phyloP scores from a whole-genome alignment of 176 grass and related monocot genomes.

The Raddia distichophylla region DNA sequence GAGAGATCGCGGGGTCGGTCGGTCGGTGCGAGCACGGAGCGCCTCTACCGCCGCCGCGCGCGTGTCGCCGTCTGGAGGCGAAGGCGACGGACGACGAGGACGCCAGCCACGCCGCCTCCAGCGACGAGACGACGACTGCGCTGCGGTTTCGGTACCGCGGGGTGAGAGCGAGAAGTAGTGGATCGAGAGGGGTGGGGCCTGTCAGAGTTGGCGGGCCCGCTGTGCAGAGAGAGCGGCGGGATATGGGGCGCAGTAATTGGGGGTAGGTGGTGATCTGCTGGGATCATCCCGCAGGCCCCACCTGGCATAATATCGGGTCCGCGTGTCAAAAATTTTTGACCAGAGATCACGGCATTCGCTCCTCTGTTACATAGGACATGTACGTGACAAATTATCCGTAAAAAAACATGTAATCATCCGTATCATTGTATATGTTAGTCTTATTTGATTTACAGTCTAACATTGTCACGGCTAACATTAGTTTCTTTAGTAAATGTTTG shows the following conservation, averaged over 20 bases:
- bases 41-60: background rate
- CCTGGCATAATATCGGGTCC: background rate
- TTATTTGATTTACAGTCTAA: too few species aligned
- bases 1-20: background rate
- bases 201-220: background rate
- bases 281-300: background rate
- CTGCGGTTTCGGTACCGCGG: background rate
- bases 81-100: conserved; percentile 10
- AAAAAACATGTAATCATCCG: too few species aligned
- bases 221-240: background rate
- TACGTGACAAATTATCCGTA: too few species aligned
- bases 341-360: too few species aligned
- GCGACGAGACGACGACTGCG: background rate
- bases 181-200: background rate
- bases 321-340: background rate
- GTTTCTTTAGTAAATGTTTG: too few species aligned
- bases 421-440: too few species aligned
- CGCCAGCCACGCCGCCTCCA: conserved; percentile 31
- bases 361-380: too few species aligned
- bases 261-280: background rate
- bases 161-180: background rate
- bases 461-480: too few species aligned
- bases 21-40: background rate
- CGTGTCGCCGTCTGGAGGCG: background rate
- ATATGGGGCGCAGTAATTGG: background rate